These are phyloP conservation scores for Pseudonectria buxi DNA, from an alignment of 2,329 filamentous ascomycete genomes.

Conservation along the genomic window DNA sequence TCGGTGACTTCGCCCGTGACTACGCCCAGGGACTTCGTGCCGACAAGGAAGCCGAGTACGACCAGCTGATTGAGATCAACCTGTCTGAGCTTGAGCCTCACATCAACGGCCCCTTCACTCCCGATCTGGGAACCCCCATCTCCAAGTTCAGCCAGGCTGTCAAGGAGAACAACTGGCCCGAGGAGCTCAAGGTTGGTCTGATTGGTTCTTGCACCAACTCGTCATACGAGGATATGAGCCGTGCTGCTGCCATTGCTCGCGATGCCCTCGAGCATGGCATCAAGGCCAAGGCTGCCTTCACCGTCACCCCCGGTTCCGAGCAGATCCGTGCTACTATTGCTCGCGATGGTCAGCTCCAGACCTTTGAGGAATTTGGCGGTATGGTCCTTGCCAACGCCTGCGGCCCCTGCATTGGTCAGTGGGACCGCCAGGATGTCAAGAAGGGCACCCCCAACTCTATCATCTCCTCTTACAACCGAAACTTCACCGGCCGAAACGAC, in stretches of 20 bases:
- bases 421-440: slow-evolving; percentile 88
- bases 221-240: slow-evolving; percentile 98
- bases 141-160: slow-evolving; percentile 85
- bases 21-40: slow-evolving; percentile 82
- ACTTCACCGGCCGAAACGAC: slow-evolving; percentile 98
- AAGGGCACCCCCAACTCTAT: slow-evolving; percentile 97
- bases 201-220: slow-evolving; percentile 99
- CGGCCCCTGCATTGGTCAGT: slow-evolving; percentile 89
- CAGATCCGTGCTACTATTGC: slow-evolving; percentile 93
- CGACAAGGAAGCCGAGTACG: slow-evolving; percentile 85
- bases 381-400: slow-evolving; percentile 92
- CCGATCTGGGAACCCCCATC: slow-evolving; percentile 86
- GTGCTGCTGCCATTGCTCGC: slow-evolving; percentile 85
- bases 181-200: slow-evolving; percentile 82
- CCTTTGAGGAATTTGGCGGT: slow-evolving; percentile 80
- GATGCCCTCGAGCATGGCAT: slow-evolving; percentile 86
- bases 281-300: slow-evolving; percentile 84
- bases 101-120: slow-evolving; percentile 95
- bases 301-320: slow-evolving; percentile 93
- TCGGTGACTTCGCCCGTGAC: slow-evolving; percentile 79
- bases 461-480: slow-evolving; percentile 98
- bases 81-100: slow-evolving; percentile 86
- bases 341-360: slow-evolving; percentile 77
- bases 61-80: slow-evolving; percentile 85
- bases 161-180: slow-evolving; percentile 79